Percentiles rank a stretch among this genome's conserved stretches.
These are phyloP conservation scores for Aspergillus niger DNA, from an alignment of 2,329 filamentous ascomycete genomes.

Conservation along the genomic window DNA sequence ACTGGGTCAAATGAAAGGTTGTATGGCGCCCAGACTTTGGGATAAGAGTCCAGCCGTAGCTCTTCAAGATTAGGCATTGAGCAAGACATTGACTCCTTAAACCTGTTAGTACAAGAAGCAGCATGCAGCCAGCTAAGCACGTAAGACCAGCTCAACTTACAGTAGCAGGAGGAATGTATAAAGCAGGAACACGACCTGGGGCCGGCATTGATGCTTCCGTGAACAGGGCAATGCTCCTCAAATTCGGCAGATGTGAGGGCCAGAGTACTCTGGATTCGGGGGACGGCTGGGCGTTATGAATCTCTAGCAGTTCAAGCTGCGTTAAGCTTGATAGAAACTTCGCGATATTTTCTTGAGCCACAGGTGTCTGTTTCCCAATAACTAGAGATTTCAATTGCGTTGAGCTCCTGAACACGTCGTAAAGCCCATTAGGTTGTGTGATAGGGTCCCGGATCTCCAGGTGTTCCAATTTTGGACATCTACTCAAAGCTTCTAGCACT, in stretches of 20 bases:
- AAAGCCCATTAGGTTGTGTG: conserved; percentile 23
- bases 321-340: conserved; percentile 30
- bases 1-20: conserved; percentile 18
- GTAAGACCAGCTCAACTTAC: background rate
- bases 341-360: conserved; percentile 28
- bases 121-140: background rate
- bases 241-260: conserved; percentile 33
- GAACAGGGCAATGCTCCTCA: conserved; percentile 32
- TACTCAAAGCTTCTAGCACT: conserved; percentile 34
- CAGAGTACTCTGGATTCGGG: conserved; percentile 15
- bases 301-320: conserved; percentile 30
- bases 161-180: conserved; percentile 20
- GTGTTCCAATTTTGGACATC: conserved; percentile 37
- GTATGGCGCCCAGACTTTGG: conserved; percentile 22
- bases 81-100: conserved; percentile 18
- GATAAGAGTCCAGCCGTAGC: conserved; percentile 33
- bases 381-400: conserved; percentile 30
- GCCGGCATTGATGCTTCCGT: conserved; percentile 19
- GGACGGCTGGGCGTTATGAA: conserved; percentile 26
- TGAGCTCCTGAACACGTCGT: conserved; percentile 29
- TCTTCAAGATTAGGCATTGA: conserved; percentile 36
- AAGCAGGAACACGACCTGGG: conserved; percentile 17
- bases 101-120: background rate
- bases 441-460: conserved; percentile 31
- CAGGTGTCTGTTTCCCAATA: conserved; percentile 26